Evolutionary conservation across 306 rosid genomes (phyloP), one percentile per base, ranked within the genome.

Genomic region (Quillaja saponaria): DNA sequence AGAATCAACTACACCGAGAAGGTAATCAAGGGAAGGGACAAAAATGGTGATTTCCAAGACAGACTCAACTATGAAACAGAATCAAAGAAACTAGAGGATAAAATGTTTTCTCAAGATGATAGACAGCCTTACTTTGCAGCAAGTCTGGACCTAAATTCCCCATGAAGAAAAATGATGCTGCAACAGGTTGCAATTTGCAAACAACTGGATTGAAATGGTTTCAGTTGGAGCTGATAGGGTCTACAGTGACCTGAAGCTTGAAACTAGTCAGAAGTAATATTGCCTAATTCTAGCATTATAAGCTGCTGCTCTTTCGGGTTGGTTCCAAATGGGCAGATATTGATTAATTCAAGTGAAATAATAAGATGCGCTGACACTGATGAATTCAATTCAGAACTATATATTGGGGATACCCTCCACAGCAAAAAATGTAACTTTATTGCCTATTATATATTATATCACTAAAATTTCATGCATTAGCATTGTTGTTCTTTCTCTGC

Each of bases 161-260:
- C 81, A 41, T 33, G 86, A 77, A 60, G 84, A 84, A 51, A 78
- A n/a, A n/a, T n/a, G n/a, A 78, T 59, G 88, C 82, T 58, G 79
- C 77, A 51, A 37, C 67, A 56, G 61, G 31, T 25, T 25, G 44
- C 87, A 17, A 64, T 57, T 65, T 78, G 87, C 81, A 90, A 85
- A 61, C 89, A 86, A 59, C 75, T 90, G 34, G 97, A 90, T 72
- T 78, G 86, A 76, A 90, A 90, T 68, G 90, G 90, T 39, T 77
- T 84, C 74, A 71, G 95, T 70, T 92, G 85, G 88, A 86, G 67
- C 83, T 87, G 66, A 79, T 40, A 56, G 28, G 38, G 60, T 19
- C 46, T 13, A 39, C 13, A 12, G 16, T 19, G 8, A 17, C 13
- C 7, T 20, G 49, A 28, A 0, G 40, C 20, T 28, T 14, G 20